Evolutionary conservation across 495 filamentous ascomycete species (phyloP), one percentile per base, ranked within the genome.

Genomic region (Cryomyces antarcticus): DNA sequence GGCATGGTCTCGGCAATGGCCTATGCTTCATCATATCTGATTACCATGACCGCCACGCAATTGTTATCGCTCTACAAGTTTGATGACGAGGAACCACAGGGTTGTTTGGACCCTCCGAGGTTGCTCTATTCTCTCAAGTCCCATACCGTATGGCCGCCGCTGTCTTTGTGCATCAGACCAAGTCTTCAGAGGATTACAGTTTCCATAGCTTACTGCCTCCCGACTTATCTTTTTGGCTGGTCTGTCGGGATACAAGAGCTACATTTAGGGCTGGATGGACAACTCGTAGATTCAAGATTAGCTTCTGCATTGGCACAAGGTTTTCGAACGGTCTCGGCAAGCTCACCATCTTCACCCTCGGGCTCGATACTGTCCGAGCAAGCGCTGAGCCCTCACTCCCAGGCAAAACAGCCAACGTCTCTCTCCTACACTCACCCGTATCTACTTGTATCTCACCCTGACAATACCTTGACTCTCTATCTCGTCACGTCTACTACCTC

Each of bases 381-480:
- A 24, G 30, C 6, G 35, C 36, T 17, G 39, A 45, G 29, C 41
- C 42, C 41, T n/a, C n/a, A n/a, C n/a, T n/a, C n/a, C n/a, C n/a
- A n/a, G n/a, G n/a, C n/a, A n/a, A n/a, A n/a, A 9, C 61, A 70
- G 27, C 83, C 84, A 36, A 85, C 78, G 9, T 80, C 74, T 0
- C 63, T 96, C 34, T 81, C 80, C 38, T 93, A 94, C 58, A 78
- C 75, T 7, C 87, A 94, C 50, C 92, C 89, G 5, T 97, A 95
- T 51, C 74, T 97, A 6, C 67, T 97, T 6, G 77, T 80, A 5
- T 84, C 85, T 0, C 77, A 93, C 47, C 73, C 78, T 3, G 89
- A 97, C 55, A 97, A 97, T 52, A 97, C 89, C 0, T 65, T 97
- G 41, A 81, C 85, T 0, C 67, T 94, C 46, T 83, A 89, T 51